A percentile compares a stretch with the other conserved stretches of the same genome.
Conservation (phyloP, 202 grass and related monocot genomes). For the Setaria viridis region DNA sequence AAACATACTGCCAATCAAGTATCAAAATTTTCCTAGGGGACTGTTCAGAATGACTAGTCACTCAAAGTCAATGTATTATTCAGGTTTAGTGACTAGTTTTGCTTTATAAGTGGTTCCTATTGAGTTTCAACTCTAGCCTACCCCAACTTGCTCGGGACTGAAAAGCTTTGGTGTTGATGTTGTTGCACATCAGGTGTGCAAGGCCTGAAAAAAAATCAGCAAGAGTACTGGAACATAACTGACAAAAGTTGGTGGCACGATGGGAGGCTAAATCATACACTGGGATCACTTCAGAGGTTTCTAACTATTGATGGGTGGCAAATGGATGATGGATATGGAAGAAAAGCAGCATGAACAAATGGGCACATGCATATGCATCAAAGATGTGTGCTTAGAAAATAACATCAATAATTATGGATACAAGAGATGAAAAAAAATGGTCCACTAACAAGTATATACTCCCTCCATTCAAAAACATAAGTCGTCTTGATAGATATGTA, state of each 20-base stretch:
- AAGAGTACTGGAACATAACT: background rate
- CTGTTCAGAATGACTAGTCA: background rate
- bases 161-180: no score
- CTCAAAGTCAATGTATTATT: background rate
- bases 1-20: background rate
- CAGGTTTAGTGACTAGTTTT: no score
- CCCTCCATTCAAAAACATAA: no score
- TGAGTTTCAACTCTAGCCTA: no score
- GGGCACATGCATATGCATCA: constrained; percentile 22
- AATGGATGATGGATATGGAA: constrained; percentile 19
- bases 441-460: constrained; percentile 10
- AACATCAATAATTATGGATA: background rate
- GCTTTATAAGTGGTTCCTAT: no score
- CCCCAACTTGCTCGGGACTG: no score
- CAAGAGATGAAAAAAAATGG: background rate
- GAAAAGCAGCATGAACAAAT: constrained; percentile 37
- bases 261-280: background rate
- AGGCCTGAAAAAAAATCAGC: constrained; percentile 20
- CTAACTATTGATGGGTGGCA: background rate
- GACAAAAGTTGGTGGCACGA: background rate
- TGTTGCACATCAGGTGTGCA: constrained; percentile 18
- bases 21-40: constrained; percentile 12
- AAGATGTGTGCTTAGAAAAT: background rate
- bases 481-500: no score
- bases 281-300: background rate